These are phyloP conservation scores for Thamnidium elegans DNA, from an alignment of 192 early-diverging fungal species.

Conservation along the genomic window DNA sequence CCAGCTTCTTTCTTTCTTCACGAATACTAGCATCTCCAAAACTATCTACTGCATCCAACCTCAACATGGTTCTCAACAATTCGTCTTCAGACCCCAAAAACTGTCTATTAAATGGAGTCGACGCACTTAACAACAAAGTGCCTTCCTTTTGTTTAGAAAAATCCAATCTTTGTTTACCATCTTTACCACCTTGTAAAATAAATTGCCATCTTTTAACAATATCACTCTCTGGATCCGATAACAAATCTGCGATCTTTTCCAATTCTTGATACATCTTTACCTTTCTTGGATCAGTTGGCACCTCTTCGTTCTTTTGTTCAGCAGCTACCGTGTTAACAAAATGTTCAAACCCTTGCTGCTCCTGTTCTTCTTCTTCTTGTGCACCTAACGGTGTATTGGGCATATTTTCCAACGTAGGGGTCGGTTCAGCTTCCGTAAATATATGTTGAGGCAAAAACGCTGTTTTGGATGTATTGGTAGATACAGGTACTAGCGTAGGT, in stretches of 20 bases:
- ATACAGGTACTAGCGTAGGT: too few species aligned
- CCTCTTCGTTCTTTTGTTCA: not conserved
- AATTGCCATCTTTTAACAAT: not conserved
- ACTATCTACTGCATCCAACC: constrained; percentile 23
- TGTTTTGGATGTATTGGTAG: not conserved
- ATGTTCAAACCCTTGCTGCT: not conserved
- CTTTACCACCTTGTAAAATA: not conserved
- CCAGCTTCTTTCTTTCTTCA: constrained; percentile 13
- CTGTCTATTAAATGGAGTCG: constrained; percentile 15
- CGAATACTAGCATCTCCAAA: constrained; percentile 19
- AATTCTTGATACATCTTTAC: too few species aligned
- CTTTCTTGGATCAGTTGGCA: not conserved
- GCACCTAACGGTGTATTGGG: too few species aligned
- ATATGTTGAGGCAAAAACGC: constrained; percentile 14
- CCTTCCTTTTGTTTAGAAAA: not conserved
- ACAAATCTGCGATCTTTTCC: too few species aligned
- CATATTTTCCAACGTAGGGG: constrained; percentile 12
- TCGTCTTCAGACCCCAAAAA: constrained; percentile 32
- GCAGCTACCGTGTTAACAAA: constrained; percentile 9
- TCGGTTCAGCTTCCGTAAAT: constrained; percentile 21
- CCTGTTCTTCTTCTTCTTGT: not conserved
- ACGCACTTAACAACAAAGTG: constrained; percentile 1
- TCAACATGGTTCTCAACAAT: constrained; percentile 23
- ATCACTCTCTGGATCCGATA: too few species aligned
- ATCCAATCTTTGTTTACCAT: not conserved